A percentile compares a stretch with the other conserved stretches of the same genome.
phyloP scores from a whole-genome alignment of 257 asterid species.

The Capsicum baccatum region DNA sequence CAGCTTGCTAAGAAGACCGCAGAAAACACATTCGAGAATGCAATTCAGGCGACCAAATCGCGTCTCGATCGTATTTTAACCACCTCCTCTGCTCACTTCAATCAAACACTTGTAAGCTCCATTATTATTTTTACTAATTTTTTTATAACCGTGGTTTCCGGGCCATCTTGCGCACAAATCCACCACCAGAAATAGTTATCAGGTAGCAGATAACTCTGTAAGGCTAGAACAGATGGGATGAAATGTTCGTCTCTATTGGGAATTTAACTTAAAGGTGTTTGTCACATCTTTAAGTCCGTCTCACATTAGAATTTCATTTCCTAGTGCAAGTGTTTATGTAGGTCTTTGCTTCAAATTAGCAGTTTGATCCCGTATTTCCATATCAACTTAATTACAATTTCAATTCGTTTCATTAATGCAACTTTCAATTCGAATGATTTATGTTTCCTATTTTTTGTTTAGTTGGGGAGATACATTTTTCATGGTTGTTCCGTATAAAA shows the following conservation, averaged over 20 bases:
- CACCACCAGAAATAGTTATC: no score
- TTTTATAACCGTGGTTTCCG: no score
- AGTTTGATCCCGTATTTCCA: not conserved
- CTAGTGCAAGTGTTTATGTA: conserved; percentile 11
- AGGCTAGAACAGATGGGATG: no score
- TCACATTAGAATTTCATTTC: not conserved
- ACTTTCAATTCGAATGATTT: not conserved
- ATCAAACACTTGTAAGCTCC: conserved; percentile 68
- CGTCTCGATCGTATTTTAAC: conserved; percentile 72
- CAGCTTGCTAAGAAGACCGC: conserved; percentile 58
- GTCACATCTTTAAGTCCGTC: no score
- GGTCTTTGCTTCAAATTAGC: not conserved
- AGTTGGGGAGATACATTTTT: not conserved
- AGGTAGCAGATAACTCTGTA: no score
- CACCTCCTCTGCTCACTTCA: conserved; percentile 83
- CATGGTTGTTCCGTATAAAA: not conserved
- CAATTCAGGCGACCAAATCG: conserved; percentile 67
- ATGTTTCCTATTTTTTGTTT: not conserved
- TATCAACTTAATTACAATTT: not conserved
- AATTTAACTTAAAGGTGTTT: no score
- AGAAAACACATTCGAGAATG: conserved; percentile 57
- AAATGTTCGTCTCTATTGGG: no score
- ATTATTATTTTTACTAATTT: not conserved
- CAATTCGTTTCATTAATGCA: not conserved
- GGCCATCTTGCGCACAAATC: no score